Base-by-base conservation (phyloP, 177 flowering plant genomes). In the Vitis hybrid region DNA sequence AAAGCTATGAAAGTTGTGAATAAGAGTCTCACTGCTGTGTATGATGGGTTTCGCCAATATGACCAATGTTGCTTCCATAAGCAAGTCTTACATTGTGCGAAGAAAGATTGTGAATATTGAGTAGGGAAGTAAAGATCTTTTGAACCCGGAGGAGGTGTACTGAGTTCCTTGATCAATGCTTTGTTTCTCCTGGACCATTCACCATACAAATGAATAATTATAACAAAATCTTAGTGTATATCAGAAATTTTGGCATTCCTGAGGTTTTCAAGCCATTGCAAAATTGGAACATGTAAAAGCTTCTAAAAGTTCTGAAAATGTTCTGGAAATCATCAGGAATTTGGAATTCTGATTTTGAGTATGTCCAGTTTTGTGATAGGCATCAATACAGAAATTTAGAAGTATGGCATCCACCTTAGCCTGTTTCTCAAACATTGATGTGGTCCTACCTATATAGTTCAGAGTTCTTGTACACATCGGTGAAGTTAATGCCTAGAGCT, bases 21-120 rank as follows among this genome's bases (percentile, higher is more conserved):
- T 27, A 89, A 15, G 52, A 91, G 68, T 74, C 94, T 79, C 60
- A 93, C 91, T 9, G 97, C 92, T 27, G 83, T 86, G 76, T 93
- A 91, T 11, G 82, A 75, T 10, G 98, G 93, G 78, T 93, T 95
- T 64, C 98, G 75, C 97, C 98, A 93, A 71, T 95, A 93, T 11
- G 99, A 95, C 82, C 72, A 75, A 54, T 84, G 77, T 60, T 90
- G 97, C 74, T 93, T 95, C 98, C 97, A 93, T 13, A 95, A 76
- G 81, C 97, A 95, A 68, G 99, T 97, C 59, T 72, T 60, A 60
- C 88, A 93, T 70, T 93, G 98, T 13, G 67, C 82, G 72, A 72
- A 62, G 74, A 90, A 88, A 40, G 97, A 73, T 57, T 90, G 94
- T 1, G 98, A 90, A 75, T 88, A 93, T 60, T 76, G 70, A 11